These are phyloP conservation scores for grape (Vitis vinifera) DNA, from an alignment of 164 flowering plant genomes.

Conservation along the genomic window ASM3070453v1 NC_081807.1:5912501-5913000, in stretches of 20 bases:
- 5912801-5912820: conserved; percentile 45
- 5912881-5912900: conserved; percentile 44
- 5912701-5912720: conserved; percentile 40
- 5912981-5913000: conserved; percentile 57
- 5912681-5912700: conserved; percentile 46
- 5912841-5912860: conserved; percentile 37
- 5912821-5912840: conserved; percentile 51
- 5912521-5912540: too few species aligned
- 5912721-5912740: conserved; percentile 60
- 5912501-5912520: too few species aligned
- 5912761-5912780: conserved; percentile 46
- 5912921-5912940: conserved; percentile 35
- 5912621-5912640: conserved; percentile 27
- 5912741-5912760: conserved; percentile 57
- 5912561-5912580: too few species aligned
- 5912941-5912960: conserved; percentile 47
- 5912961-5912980: conserved; percentile 31
- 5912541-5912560: too few species aligned
- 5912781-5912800: conserved; percentile 24
- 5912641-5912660: conserved; percentile 51
- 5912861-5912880: conserved; percentile 42
- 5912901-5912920: conserved; percentile 31
- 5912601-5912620: not conserved
- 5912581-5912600: not conserved
- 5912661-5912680: conserved; percentile 47